A percentile compares a stretch with the other conserved stretches of the same genome.
phyloP scores from a whole-genome alignment of 148 eudicot genomes.

The Euryodendron excelsum region DNA sequence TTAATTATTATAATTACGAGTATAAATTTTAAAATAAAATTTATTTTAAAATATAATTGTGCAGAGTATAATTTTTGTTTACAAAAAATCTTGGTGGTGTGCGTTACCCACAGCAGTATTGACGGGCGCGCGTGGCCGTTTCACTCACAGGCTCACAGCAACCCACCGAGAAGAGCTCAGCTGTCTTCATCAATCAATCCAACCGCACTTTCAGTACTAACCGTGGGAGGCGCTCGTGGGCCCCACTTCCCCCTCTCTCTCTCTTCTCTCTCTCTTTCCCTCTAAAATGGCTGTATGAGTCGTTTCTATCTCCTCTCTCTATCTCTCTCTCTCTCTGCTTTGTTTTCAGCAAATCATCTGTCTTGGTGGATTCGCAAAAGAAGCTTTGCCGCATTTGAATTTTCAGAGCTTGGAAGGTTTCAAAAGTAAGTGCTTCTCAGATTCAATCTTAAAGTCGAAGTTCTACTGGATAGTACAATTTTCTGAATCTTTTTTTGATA shows the following conservation, averaged over 20 bases:
- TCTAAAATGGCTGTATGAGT: background rate
- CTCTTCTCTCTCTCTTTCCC: background rate
- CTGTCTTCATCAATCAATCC: constrained; percentile 16
- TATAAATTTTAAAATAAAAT: no score
- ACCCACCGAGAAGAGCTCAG: background rate
- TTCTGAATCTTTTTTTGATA: constrained; percentile 1
- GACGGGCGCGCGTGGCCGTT: no score
- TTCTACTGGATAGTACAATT: constrained; percentile 8
- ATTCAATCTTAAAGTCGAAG: constrained; percentile 11
- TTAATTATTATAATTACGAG: no score
- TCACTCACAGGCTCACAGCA: no score
- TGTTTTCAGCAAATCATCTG: constrained; percentile 4
- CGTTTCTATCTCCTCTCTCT: background rate
- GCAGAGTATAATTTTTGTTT: no score
- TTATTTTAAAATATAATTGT: no score
- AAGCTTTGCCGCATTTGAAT: background rate
- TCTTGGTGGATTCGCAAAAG: background rate
- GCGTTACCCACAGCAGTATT: no score
- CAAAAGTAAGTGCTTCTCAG: constrained; percentile 11
- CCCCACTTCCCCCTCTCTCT: background rate
- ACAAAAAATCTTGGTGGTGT: no score
- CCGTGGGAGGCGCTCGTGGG: constrained; percentile 6
- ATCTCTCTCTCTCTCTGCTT: background rate
- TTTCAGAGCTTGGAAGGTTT: background rate
- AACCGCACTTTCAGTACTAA: background rate